Percentiles rank a stretch among this genome's conserved stretches.
phyloP scores from a whole-genome alignment of 2,329 filamentous ascomycete genomes.

The Paramyrothecium sp. region DNA sequence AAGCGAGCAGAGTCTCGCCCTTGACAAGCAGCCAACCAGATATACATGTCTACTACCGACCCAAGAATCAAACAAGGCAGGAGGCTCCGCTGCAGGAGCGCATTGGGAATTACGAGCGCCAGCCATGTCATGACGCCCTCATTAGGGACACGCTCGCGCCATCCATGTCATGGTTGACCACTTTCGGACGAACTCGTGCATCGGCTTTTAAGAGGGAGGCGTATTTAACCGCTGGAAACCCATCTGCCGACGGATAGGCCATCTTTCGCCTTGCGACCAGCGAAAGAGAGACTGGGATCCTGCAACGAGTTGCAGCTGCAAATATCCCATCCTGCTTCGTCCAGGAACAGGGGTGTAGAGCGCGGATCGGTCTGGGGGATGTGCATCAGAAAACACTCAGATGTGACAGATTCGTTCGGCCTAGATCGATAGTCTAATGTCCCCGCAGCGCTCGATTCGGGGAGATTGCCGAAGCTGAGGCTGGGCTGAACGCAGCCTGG shows the following conservation, averaged over 20 bases:
- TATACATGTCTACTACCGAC: conserved; percentile 10
- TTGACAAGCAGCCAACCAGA: conserved; percentile 5
- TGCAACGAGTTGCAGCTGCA: no score
- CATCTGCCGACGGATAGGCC: no score
- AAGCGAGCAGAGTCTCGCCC: background rate
- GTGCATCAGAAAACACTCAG: background rate
- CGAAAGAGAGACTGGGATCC: no score
- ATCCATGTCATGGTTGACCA: no score
- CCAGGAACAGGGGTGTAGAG: background rate
- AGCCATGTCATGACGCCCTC: background rate
- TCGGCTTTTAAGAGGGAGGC: no score
- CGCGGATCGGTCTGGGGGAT: background rate
- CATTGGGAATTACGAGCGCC: background rate
- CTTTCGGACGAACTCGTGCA: no score
- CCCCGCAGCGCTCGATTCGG: no score
- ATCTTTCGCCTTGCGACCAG: no score
- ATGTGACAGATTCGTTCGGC: background rate
- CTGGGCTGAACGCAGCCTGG: no score
- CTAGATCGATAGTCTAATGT: background rate
- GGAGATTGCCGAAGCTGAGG: no score
- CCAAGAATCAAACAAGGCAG: conserved; percentile 2
- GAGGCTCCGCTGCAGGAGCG: background rate
- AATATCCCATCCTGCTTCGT: no score
- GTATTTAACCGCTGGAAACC: no score
- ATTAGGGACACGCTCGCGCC: background rate